Base-by-base conservation (phyloP, 2,329 filamentous ascomycete genomes). In the Diaporthe ilicicola region DNA sequence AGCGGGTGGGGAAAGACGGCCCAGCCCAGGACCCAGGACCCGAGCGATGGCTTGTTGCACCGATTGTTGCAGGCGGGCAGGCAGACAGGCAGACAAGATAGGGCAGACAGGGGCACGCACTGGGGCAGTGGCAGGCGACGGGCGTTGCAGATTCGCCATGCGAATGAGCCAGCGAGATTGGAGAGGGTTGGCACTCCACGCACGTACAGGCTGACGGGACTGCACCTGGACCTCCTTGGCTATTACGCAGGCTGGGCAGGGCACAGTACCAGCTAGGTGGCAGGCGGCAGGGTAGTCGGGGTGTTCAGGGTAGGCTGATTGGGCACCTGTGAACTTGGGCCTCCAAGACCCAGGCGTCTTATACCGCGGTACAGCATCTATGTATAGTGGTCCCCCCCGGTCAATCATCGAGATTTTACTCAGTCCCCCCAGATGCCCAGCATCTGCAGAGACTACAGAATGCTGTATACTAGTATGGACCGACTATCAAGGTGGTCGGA, bases 21-120 rank as follows among this genome's bases (percentile, higher is more conserved):
- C 59, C 59, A 64, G 59, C 59, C 59, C 56, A 61, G 56, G 56
- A 44, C 55, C 55, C 55, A 64, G 59, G 59, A 64, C 59, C 42
- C 42, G 59, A 62, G 27, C 27, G 27, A 62, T 46, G 59, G 59
- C 59, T 62, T 62, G 42, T 34, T 62, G 59, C 59, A 48, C 42
- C 15, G 55, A 15, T 13, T 5, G 22, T 61, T 39, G 37, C 37
- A 39, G 37, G 37, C 37, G 29, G 55, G 55, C 55, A 44, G 37
- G 55, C 55, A 59, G 55, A n/a, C 55, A 44, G 37, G 32, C 53
- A 24, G 53, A 19, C 48, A 13, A 29, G 24, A 22, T 50, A 24
- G 10, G 10, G 4, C 56, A 32, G 39, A 27, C 56, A 34, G 17
- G 32, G 32, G 17, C 29, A 54, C 19, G 17, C 27, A 24, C 37